Base-by-base conservation (phyloP, 163 green algal genomes). In the Smithsoniella earleae region DNA sequence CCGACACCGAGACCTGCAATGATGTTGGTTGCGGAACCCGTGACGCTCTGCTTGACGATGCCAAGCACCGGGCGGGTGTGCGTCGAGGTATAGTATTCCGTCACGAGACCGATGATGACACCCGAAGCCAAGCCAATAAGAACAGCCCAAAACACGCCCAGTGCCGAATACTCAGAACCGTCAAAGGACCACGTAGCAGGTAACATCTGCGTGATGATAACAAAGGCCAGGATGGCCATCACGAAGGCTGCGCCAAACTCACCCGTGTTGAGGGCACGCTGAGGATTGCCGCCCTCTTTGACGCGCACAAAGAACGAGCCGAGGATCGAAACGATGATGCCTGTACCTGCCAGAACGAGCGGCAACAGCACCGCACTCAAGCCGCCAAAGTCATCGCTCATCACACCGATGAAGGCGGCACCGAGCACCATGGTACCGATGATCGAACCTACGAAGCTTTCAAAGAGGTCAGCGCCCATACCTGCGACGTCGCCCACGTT, bases 401-500 rank as follows among this genome's bases (percentile, higher is more conserved):
- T n/a, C n/a, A n/a, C n/a, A n/a, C n/a, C n/a, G n/a, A n/a, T n/a
- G n/a, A n/a, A n/a, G n/a, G n/a, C n/a, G n/a, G n/a, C n/a, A n/a
- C n/a, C n/a, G n/a, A n/a, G n/a, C n/a, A n/a, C n/a, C n/a, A n/a
- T n/a, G n/a, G n/a, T n/a, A n/a, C 72, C 76, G 52, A 80, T 79
- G 3, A 80, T 77, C 18, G 66, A 77, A 16, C 74, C 65, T 3
- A 64, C 64, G 65, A 85, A 82, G 2, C 77, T 82, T 33, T 77
- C 80, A 46, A 85, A 85, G 3, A 85, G 66, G 58, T 85, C 80
- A n/a, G 77, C 73, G 37, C 80, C 80, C 80, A 85, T 85, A 52
- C 80, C 80, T 33, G 80, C 80, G 31, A 85, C 75, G 34, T 85
- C 80, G 25, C 80, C 80, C 46, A 85, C 80, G 75, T 85, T 85